Percentiles rank a stretch among this genome's conserved stretches.
phyloP scores from a whole-genome alignment of 768 basidiomycete genomes.

The Collybia sp. region DNA sequence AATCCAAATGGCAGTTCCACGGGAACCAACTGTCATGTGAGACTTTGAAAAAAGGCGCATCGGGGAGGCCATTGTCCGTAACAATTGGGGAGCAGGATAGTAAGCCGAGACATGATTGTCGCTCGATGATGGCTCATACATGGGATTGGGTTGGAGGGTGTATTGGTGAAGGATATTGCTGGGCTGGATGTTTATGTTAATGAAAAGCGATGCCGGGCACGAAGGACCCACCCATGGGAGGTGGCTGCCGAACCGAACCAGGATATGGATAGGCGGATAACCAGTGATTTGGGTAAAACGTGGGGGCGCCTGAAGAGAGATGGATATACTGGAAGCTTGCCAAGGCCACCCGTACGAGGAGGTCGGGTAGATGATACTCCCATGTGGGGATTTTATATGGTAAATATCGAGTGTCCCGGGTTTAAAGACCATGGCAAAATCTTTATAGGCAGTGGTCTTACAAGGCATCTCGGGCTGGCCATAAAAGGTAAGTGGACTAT shows the following conservation, averaged over 20 bases:
- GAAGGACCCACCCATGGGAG: slow-evolving; percentile 46
- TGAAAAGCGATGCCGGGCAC: not conserved
- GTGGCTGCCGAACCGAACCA: slow-evolving; percentile 55
- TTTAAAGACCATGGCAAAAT: not conserved
- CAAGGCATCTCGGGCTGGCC: not conserved
- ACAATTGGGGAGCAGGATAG: slow-evolving; percentile 24
- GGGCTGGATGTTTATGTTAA: slow-evolving; percentile 28
- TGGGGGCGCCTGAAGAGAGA: slow-evolving; percentile 27
- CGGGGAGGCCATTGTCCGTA: slow-evolving; percentile 46
- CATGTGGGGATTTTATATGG: slow-evolving; percentile 34
- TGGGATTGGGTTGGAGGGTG: slow-evolving; percentile 39
- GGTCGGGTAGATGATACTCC: slow-evolving; percentile 34
- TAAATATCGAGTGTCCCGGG: slow-evolving; percentile 29
- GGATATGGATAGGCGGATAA: slow-evolving; percentile 38
- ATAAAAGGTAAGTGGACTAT: not conserved
- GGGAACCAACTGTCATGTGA: slow-evolving; percentile 47
- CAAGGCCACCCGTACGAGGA: slow-evolving; percentile 47
- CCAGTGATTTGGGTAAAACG: slow-evolving; percentile 6
- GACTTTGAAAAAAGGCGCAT: slow-evolving; percentile 52
- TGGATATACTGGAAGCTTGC: slow-evolving; percentile 47
- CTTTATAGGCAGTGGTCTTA: not conserved
- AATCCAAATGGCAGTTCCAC: slow-evolving; percentile 64
- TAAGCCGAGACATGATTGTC: slow-evolving; percentile 40
- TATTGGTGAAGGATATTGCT: slow-evolving; percentile 67
- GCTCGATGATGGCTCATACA: slow-evolving; percentile 24